Percentiles rank a stretch among this genome's conserved stretches.
Evolutionary conservation across 2,329 filamentous ascomycete species (phyloP).

Genomic region (Plectosphaerella plurivora): DNA sequence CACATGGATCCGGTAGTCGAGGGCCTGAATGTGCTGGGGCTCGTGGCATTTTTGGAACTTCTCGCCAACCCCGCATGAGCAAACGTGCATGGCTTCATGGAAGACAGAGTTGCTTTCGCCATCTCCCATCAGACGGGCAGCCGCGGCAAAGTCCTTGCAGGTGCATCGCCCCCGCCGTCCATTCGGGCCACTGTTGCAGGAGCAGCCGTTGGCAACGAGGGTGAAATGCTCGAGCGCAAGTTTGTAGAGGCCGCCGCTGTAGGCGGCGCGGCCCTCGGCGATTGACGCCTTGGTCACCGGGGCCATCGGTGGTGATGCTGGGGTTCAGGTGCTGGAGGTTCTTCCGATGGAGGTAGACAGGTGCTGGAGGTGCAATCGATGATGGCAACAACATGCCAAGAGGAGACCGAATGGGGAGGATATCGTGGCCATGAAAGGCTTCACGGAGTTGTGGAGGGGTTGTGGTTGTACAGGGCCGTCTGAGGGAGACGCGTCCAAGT

Average conservation of each 20-base stretch:
- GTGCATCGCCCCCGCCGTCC: constrained; percentile 28
- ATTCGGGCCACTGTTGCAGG: constrained; percentile 15
- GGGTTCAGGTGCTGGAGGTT: background rate
- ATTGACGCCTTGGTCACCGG: constrained; percentile 20
- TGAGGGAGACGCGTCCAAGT: too few species aligned
- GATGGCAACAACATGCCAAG: too few species aligned
- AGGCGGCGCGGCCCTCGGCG: constrained; percentile 25
- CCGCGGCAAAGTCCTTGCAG: constrained; percentile 33
- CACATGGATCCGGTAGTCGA: constrained; percentile 33
- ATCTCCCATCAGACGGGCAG: constrained; percentile 12
- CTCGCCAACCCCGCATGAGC: constrained; percentile 28
- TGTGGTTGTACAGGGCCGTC: too few species aligned
- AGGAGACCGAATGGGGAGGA: too few species aligned
- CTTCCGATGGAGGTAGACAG: too few species aligned
- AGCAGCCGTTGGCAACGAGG: constrained; percentile 9
- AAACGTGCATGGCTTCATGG: constrained; percentile 35
- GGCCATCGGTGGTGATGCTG: too few species aligned
- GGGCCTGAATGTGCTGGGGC: constrained; percentile 29
- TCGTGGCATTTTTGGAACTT: constrained; percentile 34
- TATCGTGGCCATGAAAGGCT: too few species aligned
- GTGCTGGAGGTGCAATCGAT: too few species aligned
- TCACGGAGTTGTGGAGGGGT: too few species aligned
- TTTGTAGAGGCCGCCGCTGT: constrained; percentile 26
- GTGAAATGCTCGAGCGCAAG: constrained; percentile 32
- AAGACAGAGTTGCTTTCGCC: constrained; percentile 30